These are phyloP conservation scores for Globisporangium middletonii DNA, from an alignment of 352 stramenopile species.

Conservation along the genomic window DNA sequence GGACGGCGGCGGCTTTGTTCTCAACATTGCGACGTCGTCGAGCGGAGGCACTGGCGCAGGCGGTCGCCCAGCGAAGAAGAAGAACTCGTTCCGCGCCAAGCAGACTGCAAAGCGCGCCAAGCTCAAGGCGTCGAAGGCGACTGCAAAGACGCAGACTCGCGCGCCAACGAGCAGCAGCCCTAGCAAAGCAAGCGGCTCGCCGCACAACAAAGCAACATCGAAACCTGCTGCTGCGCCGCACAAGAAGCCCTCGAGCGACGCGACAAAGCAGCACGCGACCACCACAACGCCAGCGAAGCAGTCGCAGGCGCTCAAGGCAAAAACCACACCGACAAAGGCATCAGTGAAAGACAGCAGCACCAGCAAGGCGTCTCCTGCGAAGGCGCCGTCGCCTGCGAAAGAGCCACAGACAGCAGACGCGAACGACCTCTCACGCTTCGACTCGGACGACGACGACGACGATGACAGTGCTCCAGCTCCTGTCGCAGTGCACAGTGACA, in stretches of 20 bases:
- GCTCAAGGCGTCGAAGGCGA: slow-evolving; percentile 18
- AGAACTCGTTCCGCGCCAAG: slow-evolving; percentile 75
- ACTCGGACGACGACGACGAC: slow-evolving; percentile 14
- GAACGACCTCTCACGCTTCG: slow-evolving; percentile 10
- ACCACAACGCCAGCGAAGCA: not conserved
- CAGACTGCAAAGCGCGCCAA: slow-evolving; percentile 40
- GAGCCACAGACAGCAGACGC: not conserved
- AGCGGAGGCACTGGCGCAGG: slow-evolving; percentile 13
- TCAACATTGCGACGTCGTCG: slow-evolving; percentile 68
- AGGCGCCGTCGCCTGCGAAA: too few relatives aligned
- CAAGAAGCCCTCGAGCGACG: not conserved
- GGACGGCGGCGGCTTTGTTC: slow-evolving; percentile 59
- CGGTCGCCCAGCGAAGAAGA: slow-evolving; percentile 48
- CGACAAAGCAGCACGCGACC: not conserved
- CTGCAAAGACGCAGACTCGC: slow-evolving; percentile 9
- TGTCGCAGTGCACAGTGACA: not conserved
- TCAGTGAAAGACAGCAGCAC: slow-evolving; percentile 1
- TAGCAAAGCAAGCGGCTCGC: slow-evolving; percentile 4
- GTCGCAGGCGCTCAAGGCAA: not conserved
- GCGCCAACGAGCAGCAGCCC: slow-evolving; percentile 1
- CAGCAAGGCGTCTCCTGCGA: not conserved
- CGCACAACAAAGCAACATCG: slow-evolving; percentile 10
- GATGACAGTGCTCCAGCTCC: not conserved
- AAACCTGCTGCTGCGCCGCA: slow-evolving; percentile 8
- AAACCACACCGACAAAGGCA: not conserved